Conservation (phyloP, 176 grass and related monocot species). For the sorghum (Sorghum bicolor) region Sorghum_bicolor_NCBIv3 NC_012873.2:64397001-64397500, state of each 20-base stretch:
- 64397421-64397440: not conserved
- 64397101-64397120: not conserved
- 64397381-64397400: slow-evolving; percentile 17
- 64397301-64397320: not conserved
- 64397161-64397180: slow-evolving; percentile 1
- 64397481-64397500: not conserved
- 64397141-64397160: not conserved
- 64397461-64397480: not conserved
- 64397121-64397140: not conserved
- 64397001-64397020: not conserved
- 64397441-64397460: slow-evolving; percentile 3
- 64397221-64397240: not conserved
- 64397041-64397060: not conserved
- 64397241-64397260: slow-evolving; percentile 26
- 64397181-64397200: not conserved
- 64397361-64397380: not conserved
- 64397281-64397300: not conserved
- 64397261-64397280: not conserved
- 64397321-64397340: not conserved
- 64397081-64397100: not conserved
- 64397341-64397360: not conserved
- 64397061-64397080: slow-evolving; percentile 6
- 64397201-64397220: not conserved
- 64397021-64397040: not conserved
- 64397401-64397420: slow-evolving; percentile 10